phyloP scores from a whole-genome alignment of 805 yeast species.

The Nakazawaea wyomingensis region DNA sequence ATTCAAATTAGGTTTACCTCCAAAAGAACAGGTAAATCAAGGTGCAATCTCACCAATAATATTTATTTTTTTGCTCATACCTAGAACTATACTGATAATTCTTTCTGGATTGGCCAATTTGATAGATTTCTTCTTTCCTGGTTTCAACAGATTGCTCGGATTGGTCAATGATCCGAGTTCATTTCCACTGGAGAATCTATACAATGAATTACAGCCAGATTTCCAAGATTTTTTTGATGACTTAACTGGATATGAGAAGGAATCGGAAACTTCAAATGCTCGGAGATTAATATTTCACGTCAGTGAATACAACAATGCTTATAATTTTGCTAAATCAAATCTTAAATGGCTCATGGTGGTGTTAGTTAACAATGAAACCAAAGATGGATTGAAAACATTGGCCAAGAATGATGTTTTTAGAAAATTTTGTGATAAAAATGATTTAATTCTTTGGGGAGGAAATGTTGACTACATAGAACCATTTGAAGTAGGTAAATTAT shows the following conservation, averaged over 20 bases:
- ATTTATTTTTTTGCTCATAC: constrained; percentile 50
- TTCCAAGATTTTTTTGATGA: constrained; percentile 13
- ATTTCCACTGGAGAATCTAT: constrained; percentile 26
- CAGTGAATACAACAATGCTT: constrained; percentile 37
- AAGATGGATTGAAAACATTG: constrained; percentile 37
- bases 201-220: constrained; percentile 17
- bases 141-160: constrained; percentile 23
- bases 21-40: neutral
- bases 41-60: constrained; percentile 31
- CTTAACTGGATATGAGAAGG: constrained; percentile 13
- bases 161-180: constrained; percentile 23
- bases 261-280: constrained; percentile 5
- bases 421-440: constrained; percentile 31
- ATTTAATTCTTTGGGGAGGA: constrained; percentile 59
- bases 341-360: constrained; percentile 50
- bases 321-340: constrained; percentile 31
- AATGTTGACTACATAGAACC: constrained; percentile 61
- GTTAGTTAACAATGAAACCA: constrained; percentile 42
- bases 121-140: constrained; percentile 31
- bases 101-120: constrained; percentile 33
- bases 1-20: constrained; percentile 24
- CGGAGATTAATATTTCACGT: constrained; percentile 22
- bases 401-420: constrained; percentile 41
- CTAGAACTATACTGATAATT: constrained; percentile 41
- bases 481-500: constrained; percentile 55